These are phyloP conservation scores for Hermanozyma aechmeae DNA, from an alignment of 805 yeast genomes.

Conservation along the genomic window DNA sequence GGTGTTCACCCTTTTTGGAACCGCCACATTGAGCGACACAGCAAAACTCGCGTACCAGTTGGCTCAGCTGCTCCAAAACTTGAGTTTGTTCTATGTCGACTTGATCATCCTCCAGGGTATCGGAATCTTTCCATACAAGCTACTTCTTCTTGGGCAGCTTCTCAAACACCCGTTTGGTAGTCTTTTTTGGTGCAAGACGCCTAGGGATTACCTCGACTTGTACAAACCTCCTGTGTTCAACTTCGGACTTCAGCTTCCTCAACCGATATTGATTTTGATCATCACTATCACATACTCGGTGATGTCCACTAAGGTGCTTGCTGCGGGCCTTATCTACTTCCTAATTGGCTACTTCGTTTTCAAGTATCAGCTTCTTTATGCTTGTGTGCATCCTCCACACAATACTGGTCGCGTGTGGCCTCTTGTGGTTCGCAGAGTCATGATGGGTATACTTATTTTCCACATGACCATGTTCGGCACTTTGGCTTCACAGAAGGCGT, in stretches of 20 bases:
- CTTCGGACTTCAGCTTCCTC: slow-evolving; percentile 87
- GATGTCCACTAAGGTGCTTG: slow-evolving; percentile 76
- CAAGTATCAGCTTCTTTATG: slow-evolving; percentile 83
- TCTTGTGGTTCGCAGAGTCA: slow-evolving; percentile 69
- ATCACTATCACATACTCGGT: slow-evolving; percentile 84
- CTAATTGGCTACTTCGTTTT: slow-evolving; percentile 78
- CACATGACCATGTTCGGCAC: slow-evolving; percentile 93
- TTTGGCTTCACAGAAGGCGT: slow-evolving; percentile 73
- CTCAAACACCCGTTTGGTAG: slow-evolving; percentile 52
- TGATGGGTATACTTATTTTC: slow-evolving; percentile 71
- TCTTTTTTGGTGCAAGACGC: slow-evolving; percentile 65
- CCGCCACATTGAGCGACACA: slow-evolving; percentile 84
- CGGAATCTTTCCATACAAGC: slow-evolving; percentile 83
- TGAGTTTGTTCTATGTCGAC: slow-evolving; percentile 86
- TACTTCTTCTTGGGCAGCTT: slow-evolving; percentile 73
- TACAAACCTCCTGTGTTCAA: slow-evolving; percentile 88
- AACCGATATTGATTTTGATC: slow-evolving; percentile 76
- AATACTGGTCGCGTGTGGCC: slow-evolving; percentile 98
- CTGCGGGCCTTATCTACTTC: slow-evolving; percentile 80
- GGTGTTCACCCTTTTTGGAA: slow-evolving; percentile 90
- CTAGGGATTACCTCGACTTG: slow-evolving; percentile 67
- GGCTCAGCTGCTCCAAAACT: slow-evolving; percentile 70
- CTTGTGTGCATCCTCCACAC: slow-evolving; percentile 92
- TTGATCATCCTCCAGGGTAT: slow-evolving; percentile 71
- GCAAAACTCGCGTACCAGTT: slow-evolving; percentile 79